Conservation (phyloP, 176 grass and related monocot species). For the Oryza brachyantha region DNA sequence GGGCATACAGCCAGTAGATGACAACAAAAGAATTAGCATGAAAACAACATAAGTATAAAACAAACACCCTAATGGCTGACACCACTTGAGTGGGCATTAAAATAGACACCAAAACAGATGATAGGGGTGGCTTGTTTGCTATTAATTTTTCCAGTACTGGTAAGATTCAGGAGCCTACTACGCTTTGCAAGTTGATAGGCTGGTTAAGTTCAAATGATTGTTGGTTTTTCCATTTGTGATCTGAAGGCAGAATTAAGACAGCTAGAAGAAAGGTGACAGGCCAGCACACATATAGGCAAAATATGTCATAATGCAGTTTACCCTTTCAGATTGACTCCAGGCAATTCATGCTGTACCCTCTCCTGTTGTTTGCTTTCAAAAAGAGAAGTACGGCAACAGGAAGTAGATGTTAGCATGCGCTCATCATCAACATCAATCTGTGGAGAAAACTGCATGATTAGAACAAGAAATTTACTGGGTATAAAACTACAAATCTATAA, state of each 20-base stretch:
- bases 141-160: not conserved
- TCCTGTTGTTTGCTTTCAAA: slow-evolving; percentile 31
- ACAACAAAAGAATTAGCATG: not conserved
- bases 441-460: slow-evolving; percentile 10
- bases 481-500: slow-evolving; percentile 12
- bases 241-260: not conserved
- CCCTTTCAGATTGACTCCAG: slow-evolving; percentile 37
- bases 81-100: not conserved
- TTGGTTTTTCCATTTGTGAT: not conserved
- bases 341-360: slow-evolving; percentile 36
- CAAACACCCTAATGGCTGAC: not conserved
- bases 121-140: not conserved
- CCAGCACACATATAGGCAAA: not conserved
- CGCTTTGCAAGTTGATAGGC: not conserved
- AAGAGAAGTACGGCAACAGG: slow-evolving; percentile 15
- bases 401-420: slow-evolving; percentile 28
- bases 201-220: slow-evolving; percentile 20
- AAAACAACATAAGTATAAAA: not conserved
- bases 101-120: not conserved
- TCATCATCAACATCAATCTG: slow-evolving; percentile 47
- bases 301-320: slow-evolving; percentile 28
- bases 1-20: not conserved
- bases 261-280: slow-evolving; percentile 15
- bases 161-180: not conserved
- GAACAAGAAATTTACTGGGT: slow-evolving; percentile 18